These are phyloP conservation scores for Waitea zeae DNA, from an alignment of 1,284 basidiomycete species.

Conservation along the genomic window DNA sequence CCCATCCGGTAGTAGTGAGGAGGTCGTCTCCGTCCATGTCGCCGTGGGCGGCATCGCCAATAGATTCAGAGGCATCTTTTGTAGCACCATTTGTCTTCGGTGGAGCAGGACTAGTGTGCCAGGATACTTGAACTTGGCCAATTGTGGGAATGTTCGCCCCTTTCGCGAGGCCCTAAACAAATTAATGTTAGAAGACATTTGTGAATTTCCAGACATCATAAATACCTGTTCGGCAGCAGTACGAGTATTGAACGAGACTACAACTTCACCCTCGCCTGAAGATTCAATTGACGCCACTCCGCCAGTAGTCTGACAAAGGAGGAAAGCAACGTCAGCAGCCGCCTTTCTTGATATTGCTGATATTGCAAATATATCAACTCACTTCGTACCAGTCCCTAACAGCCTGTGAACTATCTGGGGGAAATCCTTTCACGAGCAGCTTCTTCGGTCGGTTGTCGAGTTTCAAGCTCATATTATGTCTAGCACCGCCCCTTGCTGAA, in stretches of 20 bases:
- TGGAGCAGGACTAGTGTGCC: conserved; percentile 29
- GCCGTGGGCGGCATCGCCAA: background rate
- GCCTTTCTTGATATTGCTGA: conserved; percentile 1
- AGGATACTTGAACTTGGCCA: conserved; percentile 45
- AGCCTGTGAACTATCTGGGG: conserved; percentile 33
- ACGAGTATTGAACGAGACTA: conserved; percentile 53
- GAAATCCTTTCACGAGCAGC: conserved; percentile 56
- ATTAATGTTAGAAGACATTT: conserved; percentile 6
- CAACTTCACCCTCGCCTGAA: conserved; percentile 31
- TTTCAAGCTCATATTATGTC: conserved; percentile 61
- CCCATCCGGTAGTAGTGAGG: conserved; percentile 9
- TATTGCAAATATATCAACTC: conserved; percentile 14
- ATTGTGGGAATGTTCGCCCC: conserved; percentile 43
- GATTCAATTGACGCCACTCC: conserved; percentile 46
- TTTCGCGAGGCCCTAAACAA: conserved; percentile 44
- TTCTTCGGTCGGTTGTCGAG: conserved; percentile 84
- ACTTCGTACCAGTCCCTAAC: conserved; percentile 77
- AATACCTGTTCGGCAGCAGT: conserved; percentile 58
- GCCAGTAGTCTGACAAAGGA: conserved; percentile 45
- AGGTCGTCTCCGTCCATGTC: background rate
- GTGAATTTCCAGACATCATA: conserved; percentile 1
- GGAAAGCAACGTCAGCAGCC: conserved; percentile 5
- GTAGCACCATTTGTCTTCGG: background rate
- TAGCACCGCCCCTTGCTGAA: conserved; percentile 42
- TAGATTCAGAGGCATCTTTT: background rate